Evolutionary conservation across 176 grass and related monocot genomes (phyloP), one percentile per base, ranked within the genome.

Genomic region (Lolium multiflorum): DNA sequence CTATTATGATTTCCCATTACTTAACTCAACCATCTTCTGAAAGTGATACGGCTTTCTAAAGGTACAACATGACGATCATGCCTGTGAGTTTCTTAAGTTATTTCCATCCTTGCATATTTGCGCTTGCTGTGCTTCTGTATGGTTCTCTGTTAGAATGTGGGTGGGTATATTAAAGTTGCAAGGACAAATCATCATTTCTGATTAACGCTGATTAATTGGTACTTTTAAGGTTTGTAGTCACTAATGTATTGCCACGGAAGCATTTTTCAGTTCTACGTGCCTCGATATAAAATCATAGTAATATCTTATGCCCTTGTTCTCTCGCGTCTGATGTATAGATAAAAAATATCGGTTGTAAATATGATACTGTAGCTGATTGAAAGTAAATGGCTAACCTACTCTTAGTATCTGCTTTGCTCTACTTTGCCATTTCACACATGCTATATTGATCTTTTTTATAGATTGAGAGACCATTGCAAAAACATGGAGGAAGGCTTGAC

Each of bases 391-490:
- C 17, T 38, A 72, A 63, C 9, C 78, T 11, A 50, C 25, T 49
- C 70, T 71, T 80, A 61, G 26, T 35, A 66, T 8, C 63, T 66
- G 0, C 28, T 81, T 59, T 52, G 35, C 60, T 77, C 7, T 76
- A 46, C 51, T 4, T 77, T 82, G 22, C 16, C 39, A 71, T 81
- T 83, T 82, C 14, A 81, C 88, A 18, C 28, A 49, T 57, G 20
- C 24, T 43, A 88, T 69, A 82, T 76, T 50, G 18, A 8, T 31
- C 9, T 83, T 46, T 60, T 83, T 46, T 60, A 79, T 82, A 99
- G 97, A 99, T 99, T 2, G 97, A 96, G 71, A 99, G 82, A 76
- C 97, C 97, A 84, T 90, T 99, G 86, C 97, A 99, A 91, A 96
- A 89, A 83, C 97, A 99, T 83, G 97, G 97, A 58, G 97, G 94